phyloP scores from a whole-genome alignment of 352 stramenopile species.

The Blastocystis sp. region DNA sequence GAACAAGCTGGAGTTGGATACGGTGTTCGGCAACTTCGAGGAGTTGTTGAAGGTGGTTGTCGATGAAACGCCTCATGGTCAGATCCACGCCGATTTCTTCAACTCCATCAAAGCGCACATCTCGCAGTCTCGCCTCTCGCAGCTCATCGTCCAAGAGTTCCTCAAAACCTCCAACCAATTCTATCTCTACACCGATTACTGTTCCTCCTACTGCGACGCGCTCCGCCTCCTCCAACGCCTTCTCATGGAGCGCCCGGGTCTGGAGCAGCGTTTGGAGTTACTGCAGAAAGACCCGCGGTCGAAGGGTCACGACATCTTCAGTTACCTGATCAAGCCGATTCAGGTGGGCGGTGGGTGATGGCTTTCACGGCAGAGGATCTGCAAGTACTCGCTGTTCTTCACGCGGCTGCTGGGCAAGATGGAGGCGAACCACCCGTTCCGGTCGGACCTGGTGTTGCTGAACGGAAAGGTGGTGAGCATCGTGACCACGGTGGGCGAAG shows the following conservation, averaged over 20 bases:
- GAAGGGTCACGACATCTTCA: conserved; percentile 48
- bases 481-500: background rate
- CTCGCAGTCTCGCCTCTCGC: conserved; percentile 3
- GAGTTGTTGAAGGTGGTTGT: conserved; percentile 10
- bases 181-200: conserved; percentile 58
- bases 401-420: conserved; percentile 40
- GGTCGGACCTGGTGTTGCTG: conserved; percentile 6
- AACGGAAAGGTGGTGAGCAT: conserved; percentile 34
- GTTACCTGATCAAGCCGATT: conserved; percentile 63
- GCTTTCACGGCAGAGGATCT: conserved; percentile 29
- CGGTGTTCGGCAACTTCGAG: conserved; percentile 33
- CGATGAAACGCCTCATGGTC: background rate
- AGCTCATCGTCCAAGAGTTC: conserved; percentile 47
- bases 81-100: conserved; percentile 52
- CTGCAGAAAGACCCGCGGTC: conserved; percentile 33
- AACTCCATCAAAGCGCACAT: conserved; percentile 38
- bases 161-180: conserved; percentile 47
- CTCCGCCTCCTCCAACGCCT: conserved; percentile 29
- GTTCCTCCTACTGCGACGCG: conserved; percentile 3
- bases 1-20: conserved; percentile 9
- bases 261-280: conserved; percentile 4
- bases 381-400: conserved; percentile 63
- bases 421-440: conserved; percentile 58
- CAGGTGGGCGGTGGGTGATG: background rate
- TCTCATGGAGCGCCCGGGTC: background rate